Evolutionary conservation across 371 early-diverging fungal genomes (phyloP), one percentile per base, ranked within the genome.

Genomic region (Rhizopus sp.): DNA sequence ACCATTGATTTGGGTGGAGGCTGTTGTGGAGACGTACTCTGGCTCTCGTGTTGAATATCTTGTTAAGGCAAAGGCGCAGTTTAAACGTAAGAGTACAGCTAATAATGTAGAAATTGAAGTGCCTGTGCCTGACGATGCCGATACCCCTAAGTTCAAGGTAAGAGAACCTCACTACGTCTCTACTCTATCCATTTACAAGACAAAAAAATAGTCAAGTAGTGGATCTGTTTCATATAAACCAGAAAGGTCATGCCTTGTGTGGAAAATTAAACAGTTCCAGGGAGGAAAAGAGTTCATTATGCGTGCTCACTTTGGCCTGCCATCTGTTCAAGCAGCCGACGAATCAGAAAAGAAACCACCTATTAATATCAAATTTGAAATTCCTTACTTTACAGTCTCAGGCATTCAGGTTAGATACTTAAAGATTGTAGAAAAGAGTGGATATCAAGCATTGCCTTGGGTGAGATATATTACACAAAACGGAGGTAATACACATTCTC

Each of bases 371-470:
- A 94, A 94, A 75, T 99, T 96, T 70, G 99, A 99, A 71, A 96
- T 99, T 54, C 99, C 99, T 37, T 99, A 99, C 77, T 99, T 96
- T 65, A 97, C 98, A 17, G 91, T 89, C 3, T 94, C 95, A 4
- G 99, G 99, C 46, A 97, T 99, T 62, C 97, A 97, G 78, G 99
- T 99, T 23, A 86, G 98, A 62, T 99, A 99, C 70, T 85, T 99
- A 50, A 99, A 99, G 84, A 96, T 99, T 62, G 94, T 96, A 48
- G 99, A 99, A 69, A 95, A 96, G 77, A 92, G 92, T 57, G 99
- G 99, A 35, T 99, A 99, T 70, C 95, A 95, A 68, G 97, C 98
- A 5, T 84, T 97, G 61, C 99, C 99, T 39, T 99, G 99, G 99
- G 99, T 98, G 35, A 78, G 99, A 50, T 98, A 98, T 67, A 97